A percentile compares a stretch with the other conserved stretches of the same genome.
Evolutionary conservation across 192 early-diverging fungal genomes (phyloP).

Genomic region (Dissophora ornata): DNA sequence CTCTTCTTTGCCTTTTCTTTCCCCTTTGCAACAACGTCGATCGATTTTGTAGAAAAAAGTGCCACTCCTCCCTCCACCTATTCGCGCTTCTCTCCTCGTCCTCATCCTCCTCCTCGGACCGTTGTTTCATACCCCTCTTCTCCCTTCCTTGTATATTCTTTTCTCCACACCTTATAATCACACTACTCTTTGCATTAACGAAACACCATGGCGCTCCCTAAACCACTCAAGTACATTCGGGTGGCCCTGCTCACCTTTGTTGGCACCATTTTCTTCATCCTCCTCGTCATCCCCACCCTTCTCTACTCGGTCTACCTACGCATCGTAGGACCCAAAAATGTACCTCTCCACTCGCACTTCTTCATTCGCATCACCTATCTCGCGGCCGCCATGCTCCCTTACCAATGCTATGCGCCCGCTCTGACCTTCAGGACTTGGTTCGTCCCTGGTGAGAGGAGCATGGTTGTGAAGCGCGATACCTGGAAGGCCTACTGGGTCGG

Average conservation of each 20-base stretch:
- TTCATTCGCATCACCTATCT: slow-evolving; percentile 45
- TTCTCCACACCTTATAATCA: no score
- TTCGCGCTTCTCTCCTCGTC: no score
- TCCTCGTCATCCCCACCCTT: slow-evolving; percentile 37
- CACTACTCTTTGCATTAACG: background rate
- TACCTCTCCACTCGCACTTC: slow-evolving; percentile 43
- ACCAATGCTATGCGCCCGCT: slow-evolving; percentile 48
- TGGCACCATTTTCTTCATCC: slow-evolving; percentile 35
- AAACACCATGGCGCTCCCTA: slow-evolving; percentile 34
- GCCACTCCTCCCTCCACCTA: no score
- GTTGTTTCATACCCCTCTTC: no score
- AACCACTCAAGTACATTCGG: slow-evolving; percentile 40
- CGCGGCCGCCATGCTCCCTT: slow-evolving; percentile 51
- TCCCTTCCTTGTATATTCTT: no score
- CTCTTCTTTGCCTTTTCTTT: no score
- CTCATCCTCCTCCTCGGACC: background rate
- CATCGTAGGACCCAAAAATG: slow-evolving; percentile 23
- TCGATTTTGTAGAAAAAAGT: no score
- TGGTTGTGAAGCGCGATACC: slow-evolving; percentile 48
- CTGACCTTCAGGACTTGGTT: slow-evolving; percentile 30
- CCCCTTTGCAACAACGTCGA: no score
- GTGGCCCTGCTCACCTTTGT: slow-evolving; percentile 29
- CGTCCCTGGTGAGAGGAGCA: slow-evolving; percentile 39
- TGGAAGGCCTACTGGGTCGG: slow-evolving; percentile 54
- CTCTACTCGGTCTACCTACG: slow-evolving; percentile 32